Evolutionary conservation across 371 early-diverging fungal genomes (phyloP).

Genomic region (Apophysomyces ossiformis): DNA sequence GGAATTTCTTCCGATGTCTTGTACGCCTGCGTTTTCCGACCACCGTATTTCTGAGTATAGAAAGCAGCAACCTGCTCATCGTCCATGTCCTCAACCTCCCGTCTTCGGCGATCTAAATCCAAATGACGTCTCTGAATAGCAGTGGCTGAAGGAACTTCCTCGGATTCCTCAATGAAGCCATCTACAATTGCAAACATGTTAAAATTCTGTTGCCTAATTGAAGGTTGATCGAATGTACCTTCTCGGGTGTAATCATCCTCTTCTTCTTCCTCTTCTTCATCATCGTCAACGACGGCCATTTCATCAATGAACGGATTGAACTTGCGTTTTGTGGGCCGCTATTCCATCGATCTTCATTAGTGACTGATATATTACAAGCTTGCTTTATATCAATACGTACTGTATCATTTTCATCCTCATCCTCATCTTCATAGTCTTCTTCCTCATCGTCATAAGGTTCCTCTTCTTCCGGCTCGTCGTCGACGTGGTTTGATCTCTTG

Average conservation of each 20-base stretch:
- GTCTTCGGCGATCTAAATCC: slow-evolving; percentile 72
- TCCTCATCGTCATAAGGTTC: slow-evolving; percentile 16
- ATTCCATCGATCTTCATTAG: background rate
- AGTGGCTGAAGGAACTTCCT: slow-evolving; percentile 67
- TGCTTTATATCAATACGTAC: slow-evolving; percentile 2
- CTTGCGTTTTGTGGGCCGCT: slow-evolving; percentile 53
- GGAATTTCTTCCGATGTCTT: slow-evolving; percentile 78
- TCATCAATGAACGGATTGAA: slow-evolving; percentile 60
- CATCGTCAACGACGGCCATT: slow-evolving; percentile 68
- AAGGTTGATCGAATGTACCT: slow-evolving; percentile 32
- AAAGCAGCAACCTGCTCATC: slow-evolving; percentile 86
- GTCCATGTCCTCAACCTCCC: slow-evolving; percentile 75
- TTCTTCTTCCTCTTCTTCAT: slow-evolving; percentile 68
- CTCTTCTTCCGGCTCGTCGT: slow-evolving; percentile 26
- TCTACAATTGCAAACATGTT: slow-evolving; percentile 33
- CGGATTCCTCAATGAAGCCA: slow-evolving; percentile 75
- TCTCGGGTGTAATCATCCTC: slow-evolving; percentile 73
- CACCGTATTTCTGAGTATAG: slow-evolving; percentile 80
- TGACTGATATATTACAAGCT: background rate
- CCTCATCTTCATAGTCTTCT: slow-evolving; percentile 28
- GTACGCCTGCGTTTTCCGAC: slow-evolving; percentile 57
- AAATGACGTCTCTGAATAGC: slow-evolving; percentile 55
- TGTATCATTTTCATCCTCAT: slow-evolving; percentile 25
- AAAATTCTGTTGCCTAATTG: background rate
- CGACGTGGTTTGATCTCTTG: slow-evolving; percentile 18